Evolutionary conservation across 768 basidiomycete species (phyloP), one percentile per base, ranked within the genome.

Genomic region (Mycena kentingensis): DNA sequence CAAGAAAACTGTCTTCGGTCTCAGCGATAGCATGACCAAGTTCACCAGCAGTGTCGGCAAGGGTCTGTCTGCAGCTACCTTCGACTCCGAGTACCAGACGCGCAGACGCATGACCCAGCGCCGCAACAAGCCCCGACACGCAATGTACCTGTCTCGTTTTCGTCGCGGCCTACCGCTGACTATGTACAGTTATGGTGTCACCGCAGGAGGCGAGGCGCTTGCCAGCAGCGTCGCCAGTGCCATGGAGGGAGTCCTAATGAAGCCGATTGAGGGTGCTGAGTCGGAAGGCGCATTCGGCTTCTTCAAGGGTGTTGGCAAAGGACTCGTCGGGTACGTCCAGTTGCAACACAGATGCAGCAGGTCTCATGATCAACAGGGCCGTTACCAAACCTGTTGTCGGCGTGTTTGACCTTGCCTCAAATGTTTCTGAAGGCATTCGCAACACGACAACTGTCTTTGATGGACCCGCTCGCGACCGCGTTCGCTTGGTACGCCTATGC

Each of bases 391-490:
- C 97, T 2, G 93, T 90, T 2, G 91, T 98, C 19, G 97, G 97
- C 3, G 87, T 98, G 1, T 94, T 98, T 62, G 97, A 99, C 69
- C 81, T 99, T 37, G 91, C 95, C 2, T 89, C 95, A 13, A 98
- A 95, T 62, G 84, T 98, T 19, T 87, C 90, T 22, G 96, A 97
- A 93, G 92, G 96, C 24, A 96, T 99, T 57, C 85, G 97, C 38
- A 99, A 99, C 63, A 99, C 97, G 1, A 98, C 97, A 0, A 98
- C 94, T 2, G 96, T 98, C 2, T 99, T 98, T 56, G 97, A 98
- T 67, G 90, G 84, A 55, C 88, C 89, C 12, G 88, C 88, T 28
- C 79, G 94, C 49, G 96, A 98, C 63, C 86, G 95, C 18, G 82
- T 89, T 36, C 79, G 97, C 64, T 71, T 89, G 63, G 90, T 89